Conservation (phyloP, 257 asterid species). For the Solanum rostratum region DNA sequence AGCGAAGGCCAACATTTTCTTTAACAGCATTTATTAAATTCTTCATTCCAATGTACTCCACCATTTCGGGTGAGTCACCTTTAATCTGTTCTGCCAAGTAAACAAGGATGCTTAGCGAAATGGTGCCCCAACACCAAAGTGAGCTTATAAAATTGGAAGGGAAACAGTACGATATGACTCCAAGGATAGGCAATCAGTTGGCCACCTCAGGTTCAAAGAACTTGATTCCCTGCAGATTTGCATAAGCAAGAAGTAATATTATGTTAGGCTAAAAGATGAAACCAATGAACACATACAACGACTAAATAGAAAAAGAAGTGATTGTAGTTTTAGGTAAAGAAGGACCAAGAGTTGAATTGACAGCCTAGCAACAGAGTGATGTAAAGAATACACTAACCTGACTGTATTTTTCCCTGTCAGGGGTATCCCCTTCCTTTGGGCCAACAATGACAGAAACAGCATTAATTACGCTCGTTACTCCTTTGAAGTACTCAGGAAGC, state of each 20-base stretch:
- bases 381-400: constrained; percentile 6
- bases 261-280: neutral
- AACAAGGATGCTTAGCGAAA: constrained; percentile 5
- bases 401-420: constrained; percentile 90
- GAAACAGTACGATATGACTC: constrained; percentile 2
- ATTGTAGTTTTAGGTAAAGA: neutral
- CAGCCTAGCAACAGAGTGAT: neutral
- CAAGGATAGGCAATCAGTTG: constrained; percentile 17
- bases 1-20: constrained; percentile 63
- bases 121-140: neutral
- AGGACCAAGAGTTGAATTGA: neutral
- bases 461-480: constrained; percentile 70
- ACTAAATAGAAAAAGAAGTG: neutral
- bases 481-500: constrained; percentile 71
- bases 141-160: neutral
- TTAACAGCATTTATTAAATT: constrained; percentile 66
- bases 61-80: constrained; percentile 95
- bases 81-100: constrained; percentile 55
- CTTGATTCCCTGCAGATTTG: constrained; percentile 74
- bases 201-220: constrained; percentile 97
- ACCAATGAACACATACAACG: neutral
- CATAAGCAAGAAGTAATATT: neutral
- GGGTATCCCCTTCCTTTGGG: constrained; percentile 99
- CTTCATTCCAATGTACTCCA: constrained; percentile 86
- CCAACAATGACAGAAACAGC: constrained; percentile 93